phyloP scores from a whole-genome alignment of 2,329 filamentous ascomycete species.

The Trichoderma sp. region DNA sequence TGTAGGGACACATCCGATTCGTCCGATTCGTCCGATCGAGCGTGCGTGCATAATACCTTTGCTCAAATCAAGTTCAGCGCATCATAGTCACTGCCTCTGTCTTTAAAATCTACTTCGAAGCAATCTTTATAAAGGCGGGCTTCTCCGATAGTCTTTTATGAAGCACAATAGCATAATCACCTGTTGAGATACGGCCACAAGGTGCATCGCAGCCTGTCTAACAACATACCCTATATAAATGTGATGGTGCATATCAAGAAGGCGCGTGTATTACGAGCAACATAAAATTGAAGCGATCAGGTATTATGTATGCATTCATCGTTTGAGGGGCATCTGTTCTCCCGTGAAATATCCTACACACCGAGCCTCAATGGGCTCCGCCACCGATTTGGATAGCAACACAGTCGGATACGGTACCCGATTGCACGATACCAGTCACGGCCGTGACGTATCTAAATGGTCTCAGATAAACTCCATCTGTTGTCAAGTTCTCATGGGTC shows the following conservation, averaged over 20 bases:
- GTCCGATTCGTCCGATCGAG: not conserved
- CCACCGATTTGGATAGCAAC: not conserved
- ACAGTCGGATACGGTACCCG: not conserved
- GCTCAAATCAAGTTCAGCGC: not conserved
- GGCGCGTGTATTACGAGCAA: not conserved
- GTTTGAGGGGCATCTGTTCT: too few species aligned
- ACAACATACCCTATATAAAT: not conserved
- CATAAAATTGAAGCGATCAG: too few species aligned
- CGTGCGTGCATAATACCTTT: not conserved
- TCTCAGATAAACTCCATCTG: not conserved
- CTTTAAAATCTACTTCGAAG: not conserved
- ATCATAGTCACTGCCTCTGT: not conserved
- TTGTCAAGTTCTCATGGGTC: not conserved
- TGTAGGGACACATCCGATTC: not conserved
- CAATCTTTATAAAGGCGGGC: not conserved
- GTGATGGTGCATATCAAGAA: not conserved
- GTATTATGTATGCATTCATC: too few species aligned
- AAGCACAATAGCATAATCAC: not conserved
- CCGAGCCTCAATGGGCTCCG: not conserved
- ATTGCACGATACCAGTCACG: not conserved
- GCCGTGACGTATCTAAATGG: not conserved
- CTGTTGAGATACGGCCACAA: not conserved
- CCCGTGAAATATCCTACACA: not conserved
- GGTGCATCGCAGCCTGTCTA: not conserved
- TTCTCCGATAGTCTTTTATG: not conserved